phyloP scores from a whole-genome alignment of 2,329 filamentous ascomycete genomes.

The Clonostachys chloroleuca region DNA sequence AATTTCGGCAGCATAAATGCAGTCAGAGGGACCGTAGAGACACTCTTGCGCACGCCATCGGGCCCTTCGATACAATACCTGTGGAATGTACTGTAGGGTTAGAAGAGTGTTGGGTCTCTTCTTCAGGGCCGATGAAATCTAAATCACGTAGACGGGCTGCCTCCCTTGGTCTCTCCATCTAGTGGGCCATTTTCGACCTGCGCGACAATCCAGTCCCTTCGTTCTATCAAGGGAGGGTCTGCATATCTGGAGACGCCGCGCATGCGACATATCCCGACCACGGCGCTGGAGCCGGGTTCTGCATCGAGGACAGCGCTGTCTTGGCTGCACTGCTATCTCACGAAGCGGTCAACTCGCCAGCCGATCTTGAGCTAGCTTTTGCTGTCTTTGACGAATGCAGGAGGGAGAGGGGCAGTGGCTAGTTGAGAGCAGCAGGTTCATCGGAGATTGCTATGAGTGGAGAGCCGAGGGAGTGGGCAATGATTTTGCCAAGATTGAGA shows the following conservation, averaged over 20 bases:
- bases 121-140: no score
- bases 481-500: no score
- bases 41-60: no score
- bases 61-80: no score
- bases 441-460: slow-evolving; percentile 38
- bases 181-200: slow-evolving; percentile 42
- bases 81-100: no score
- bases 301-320: slow-evolving; percentile 46
- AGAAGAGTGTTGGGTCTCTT: no score
- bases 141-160: no score
- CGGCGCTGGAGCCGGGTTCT: slow-evolving; percentile 53
- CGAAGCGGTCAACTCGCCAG: slow-evolving; percentile 18
- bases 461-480: no score
- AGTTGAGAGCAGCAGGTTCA: slow-evolving; percentile 42
- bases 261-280: slow-evolving; percentile 59
- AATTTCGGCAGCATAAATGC: no score
- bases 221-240: slow-evolving; percentile 35
- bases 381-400: slow-evolving; percentile 43
- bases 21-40: no score
- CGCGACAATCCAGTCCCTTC: slow-evolving; percentile 31
- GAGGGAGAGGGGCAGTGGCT: slow-evolving; percentile 41
- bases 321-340: slow-evolving; percentile 40
- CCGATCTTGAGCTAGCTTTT: slow-evolving; percentile 38
- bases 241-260: slow-evolving; percentile 55
- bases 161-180: no score